Conservation (phyloP, 495 filamentous ascomycete genomes). For the Paragyromitra xinjiangensis region DNA sequence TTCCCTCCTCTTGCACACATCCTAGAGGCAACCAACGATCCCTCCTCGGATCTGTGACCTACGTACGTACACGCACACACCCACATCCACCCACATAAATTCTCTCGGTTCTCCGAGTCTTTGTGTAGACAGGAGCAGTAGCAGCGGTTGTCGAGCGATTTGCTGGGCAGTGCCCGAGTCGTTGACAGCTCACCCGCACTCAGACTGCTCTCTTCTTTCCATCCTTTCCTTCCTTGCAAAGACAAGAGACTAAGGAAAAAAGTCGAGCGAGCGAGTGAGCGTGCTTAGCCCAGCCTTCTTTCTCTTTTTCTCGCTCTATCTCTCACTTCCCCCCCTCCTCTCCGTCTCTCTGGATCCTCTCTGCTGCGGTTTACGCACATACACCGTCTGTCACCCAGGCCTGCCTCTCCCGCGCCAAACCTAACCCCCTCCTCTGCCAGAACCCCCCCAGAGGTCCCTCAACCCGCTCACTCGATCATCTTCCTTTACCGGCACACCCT, state of each 20-base stretch:
- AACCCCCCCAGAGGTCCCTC: slow-evolving; percentile 48
- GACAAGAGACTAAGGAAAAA: slow-evolving; percentile 37
- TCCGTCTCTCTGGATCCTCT: slow-evolving; percentile 38
- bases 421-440: slow-evolving; percentile 56
- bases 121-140: slow-evolving; percentile 41
- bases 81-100: slow-evolving; percentile 37
- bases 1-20: slow-evolving; percentile 32
- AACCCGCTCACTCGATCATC: slow-evolving; percentile 56
- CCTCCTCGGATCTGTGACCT: slow-evolving; percentile 48
- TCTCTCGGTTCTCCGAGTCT: slow-evolving; percentile 44
- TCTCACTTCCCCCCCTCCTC: background rate
- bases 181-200: slow-evolving; percentile 55
- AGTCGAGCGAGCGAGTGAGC: slow-evolving; percentile 43
- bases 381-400: slow-evolving; percentile 49
- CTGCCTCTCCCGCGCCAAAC: slow-evolving; percentile 44
- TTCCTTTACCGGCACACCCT: slow-evolving; percentile 50
- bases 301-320: slow-evolving; percentile 29
- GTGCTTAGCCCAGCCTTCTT: slow-evolving; percentile 43
- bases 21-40: slow-evolving; percentile 52
- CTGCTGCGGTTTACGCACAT: slow-evolving; percentile 50
- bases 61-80: slow-evolving; percentile 22
- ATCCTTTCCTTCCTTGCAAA: slow-evolving; percentile 28
- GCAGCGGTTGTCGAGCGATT: slow-evolving; percentile 50
- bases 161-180: slow-evolving; percentile 49
- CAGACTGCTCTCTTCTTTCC: slow-evolving; percentile 35